Conservation (phyloP, 495 filamentous ascomycete species). For the Hyaloscypha variabilis region DNA sequence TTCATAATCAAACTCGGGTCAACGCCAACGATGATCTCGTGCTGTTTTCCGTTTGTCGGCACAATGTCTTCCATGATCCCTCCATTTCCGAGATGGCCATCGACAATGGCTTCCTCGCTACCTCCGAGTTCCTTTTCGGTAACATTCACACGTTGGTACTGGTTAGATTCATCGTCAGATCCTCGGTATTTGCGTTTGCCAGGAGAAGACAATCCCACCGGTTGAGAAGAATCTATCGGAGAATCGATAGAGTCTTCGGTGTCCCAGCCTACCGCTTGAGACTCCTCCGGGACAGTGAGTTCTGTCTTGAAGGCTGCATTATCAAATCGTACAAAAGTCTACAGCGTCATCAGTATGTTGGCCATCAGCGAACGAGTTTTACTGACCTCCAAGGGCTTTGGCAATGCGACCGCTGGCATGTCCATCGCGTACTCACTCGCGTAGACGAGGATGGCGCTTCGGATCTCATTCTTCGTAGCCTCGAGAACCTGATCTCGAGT, state of each 20-base stretch:
- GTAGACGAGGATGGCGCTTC: constrained; percentile 38
- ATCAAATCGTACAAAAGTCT: constrained; percentile 32
- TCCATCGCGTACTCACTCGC: constrained; percentile 39
- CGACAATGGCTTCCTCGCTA: neutral
- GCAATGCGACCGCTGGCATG: constrained; percentile 27
- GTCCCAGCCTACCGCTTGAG: neutral
- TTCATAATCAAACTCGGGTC: constrained; percentile 12
- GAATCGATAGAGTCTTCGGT: neutral
- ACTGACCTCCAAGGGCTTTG: constrained; percentile 38
- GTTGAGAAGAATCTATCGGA: neutral
- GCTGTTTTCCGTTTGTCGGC: neutral
- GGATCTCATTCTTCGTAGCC: constrained; percentile 35
- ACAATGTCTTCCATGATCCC: neutral
- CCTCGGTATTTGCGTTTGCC: constrained; percentile 28
- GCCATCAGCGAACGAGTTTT: neutral
- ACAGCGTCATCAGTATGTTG: constrained; percentile 5
- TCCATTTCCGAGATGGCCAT: neutral
- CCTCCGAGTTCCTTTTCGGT: constrained; percentile 17
- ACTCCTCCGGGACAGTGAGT: constrained; percentile 10
- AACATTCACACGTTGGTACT: constrained; percentile 2
- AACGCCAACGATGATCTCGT: constrained; percentile 13
- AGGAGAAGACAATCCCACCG: constrained; percentile 12
- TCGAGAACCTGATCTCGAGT: constrained; percentile 39
- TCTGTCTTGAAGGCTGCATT: constrained; percentile 28
- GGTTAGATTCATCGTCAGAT: constrained; percentile 6